Evolutionary conservation across 805 yeast genomes (phyloP).

Genomic region (Ogataea glucozyma): DNA sequence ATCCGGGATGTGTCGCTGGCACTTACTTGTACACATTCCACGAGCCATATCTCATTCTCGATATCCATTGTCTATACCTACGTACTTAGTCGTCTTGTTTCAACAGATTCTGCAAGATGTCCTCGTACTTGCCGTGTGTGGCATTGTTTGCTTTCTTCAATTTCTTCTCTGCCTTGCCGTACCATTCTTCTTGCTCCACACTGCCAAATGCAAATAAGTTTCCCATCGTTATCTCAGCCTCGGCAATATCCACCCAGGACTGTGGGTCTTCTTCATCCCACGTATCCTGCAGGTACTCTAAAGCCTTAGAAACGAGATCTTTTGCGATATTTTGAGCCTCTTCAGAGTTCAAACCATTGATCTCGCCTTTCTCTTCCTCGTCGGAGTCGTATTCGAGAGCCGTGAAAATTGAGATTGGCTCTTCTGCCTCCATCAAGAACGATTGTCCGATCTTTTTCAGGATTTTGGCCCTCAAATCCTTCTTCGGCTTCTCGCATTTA

Average conservation of each 20-base stretch:
- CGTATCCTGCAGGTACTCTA: conserved; percentile 56
- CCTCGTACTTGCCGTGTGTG: conserved; percentile 72
- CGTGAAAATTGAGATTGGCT: conserved; percentile 55
- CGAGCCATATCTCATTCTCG: no score
- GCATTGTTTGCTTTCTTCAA: conserved; percentile 75
- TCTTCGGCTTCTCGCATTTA: conserved; percentile 23
- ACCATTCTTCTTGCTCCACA: conserved; percentile 64
- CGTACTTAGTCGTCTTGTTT: conserved; percentile 5
- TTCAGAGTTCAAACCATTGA: conserved; percentile 1
- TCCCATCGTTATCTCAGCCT: conserved; percentile 78
- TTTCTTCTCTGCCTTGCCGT: conserved; percentile 66
- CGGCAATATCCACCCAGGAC: conserved; percentile 82
- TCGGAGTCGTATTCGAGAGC: conserved; percentile 60
- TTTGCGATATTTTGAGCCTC: conserved; percentile 40
- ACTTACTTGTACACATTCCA: no score
- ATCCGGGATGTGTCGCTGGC: no score
- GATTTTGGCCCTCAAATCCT: conserved; percentile 29
- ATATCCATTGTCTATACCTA: background rate
- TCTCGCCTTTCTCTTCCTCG: conserved; percentile 31
- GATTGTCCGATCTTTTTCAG: conserved; percentile 61
- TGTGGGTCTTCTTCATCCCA: conserved; percentile 75
- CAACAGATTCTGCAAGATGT: conserved; percentile 55
- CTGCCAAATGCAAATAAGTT: conserved; percentile 68
- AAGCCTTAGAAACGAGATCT: conserved; percentile 49
- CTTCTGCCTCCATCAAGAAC: conserved; percentile 63